Evolutionary conservation across 1,284 basidiomycete species (phyloP), one percentile per base, ranked within the genome.

Genomic region (Pseudozyma tsukubaensis): DNA sequence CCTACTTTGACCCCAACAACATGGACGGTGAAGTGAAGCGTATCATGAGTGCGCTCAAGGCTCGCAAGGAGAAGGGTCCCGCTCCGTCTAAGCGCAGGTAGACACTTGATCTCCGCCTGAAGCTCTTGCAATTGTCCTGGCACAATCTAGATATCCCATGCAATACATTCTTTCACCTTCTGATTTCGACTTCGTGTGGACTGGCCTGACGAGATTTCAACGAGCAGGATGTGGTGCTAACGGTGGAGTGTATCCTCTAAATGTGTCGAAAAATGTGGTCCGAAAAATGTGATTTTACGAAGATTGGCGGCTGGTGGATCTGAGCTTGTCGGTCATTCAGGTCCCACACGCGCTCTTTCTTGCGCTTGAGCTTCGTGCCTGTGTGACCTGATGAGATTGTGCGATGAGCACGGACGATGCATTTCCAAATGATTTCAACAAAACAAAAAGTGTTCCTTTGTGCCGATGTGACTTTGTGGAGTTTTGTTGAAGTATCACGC

Each of bases 1-100:
- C 84, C 32, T 98, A 98, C 87, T 99, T 90, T 84, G 92, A 95
- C 81, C 78, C 79, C 11, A 68, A 50, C 59, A 80, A 78, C 45
- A 74, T 80, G 70, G 78, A 80, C 14, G 79, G 79, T 18, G 79
- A 81, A 48, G 69, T 81, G 2, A 79, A 78, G 67, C 68, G 79
- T 19, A 75, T 81, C 56, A 78, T 81, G 72, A 66, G 62, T 43
- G 59, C 74, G 10, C 55, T 81, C 66, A 66, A 70, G 50, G 59
- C 59, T 52, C 57, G 68, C 42, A 79, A 75, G 63, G 72, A 69
- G 24, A 69, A 74, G 62, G 66, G 56, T n/a, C 39, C 36, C 24
- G 52, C 49, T 5, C 39, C 60, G 7, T 32, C 53, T 44, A 67
- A 68, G 60, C 70, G 70, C 50, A 62, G 63, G 50, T 68, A 61